These are phyloP conservation scores for Suillus ampliporus DNA, from an alignment of 768 basidiomycete species.

Conservation along the genomic window DNA sequence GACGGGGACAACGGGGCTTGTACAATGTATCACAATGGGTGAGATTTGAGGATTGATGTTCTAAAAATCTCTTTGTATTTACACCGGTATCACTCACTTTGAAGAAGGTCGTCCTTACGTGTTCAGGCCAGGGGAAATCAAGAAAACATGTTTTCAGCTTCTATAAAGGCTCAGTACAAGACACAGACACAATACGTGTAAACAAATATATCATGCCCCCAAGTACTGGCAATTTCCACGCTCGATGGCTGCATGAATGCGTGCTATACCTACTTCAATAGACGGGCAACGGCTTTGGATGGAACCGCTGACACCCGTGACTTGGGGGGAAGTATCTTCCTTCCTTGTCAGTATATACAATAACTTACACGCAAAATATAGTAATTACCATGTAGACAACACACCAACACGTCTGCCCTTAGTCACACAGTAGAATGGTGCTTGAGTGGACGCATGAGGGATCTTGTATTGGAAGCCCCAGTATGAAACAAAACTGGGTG, in stretches of 20 bases:
- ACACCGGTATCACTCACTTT: too few relatives aligned
- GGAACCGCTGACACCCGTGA: neutral
- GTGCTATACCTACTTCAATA: neutral
- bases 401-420: neutral
- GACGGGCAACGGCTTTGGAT: neutral
- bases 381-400: neutral
- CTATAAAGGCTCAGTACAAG: too few relatives aligned
- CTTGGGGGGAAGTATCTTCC: conserved; percentile 4
- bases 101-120: too few relatives aligned
- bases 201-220: neutral
- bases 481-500: neutral
- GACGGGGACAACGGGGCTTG: too few relatives aligned
- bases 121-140: too few relatives aligned
- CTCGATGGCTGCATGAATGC: neutral
- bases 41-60: too few relatives aligned
- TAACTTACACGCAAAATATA: neutral
- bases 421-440: neutral
- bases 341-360: neutral
- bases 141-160: too few relatives aligned
- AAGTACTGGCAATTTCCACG: neutral
- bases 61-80: too few relatives aligned
- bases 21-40: too few relatives aligned
- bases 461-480: neutral
- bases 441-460: neutral
- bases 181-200: neutral